A percentile compares a stretch with the other conserved stretches of the same genome.
Evolutionary conservation across 768 basidiomycete species (phyloP).

Genomic region (Lyophyllum decastes): DNA sequence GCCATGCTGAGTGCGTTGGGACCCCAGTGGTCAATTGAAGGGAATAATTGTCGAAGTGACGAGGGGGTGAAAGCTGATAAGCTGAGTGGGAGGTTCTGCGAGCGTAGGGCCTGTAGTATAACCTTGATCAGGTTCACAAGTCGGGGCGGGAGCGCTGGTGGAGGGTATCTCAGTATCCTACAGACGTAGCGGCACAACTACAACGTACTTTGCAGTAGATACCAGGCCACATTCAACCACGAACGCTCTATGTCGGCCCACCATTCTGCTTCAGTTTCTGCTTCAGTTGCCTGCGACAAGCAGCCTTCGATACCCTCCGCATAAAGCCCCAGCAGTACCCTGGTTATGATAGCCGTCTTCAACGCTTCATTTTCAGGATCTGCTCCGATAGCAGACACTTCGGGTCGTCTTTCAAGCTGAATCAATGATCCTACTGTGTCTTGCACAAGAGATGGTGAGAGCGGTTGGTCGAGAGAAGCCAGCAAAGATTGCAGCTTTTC

Average conservation of each 20-base stretch:
- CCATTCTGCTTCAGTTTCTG: slow-evolving; percentile 82
- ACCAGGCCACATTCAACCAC: slow-evolving; percentile 51
- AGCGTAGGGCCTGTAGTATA: slow-evolving; percentile 43
- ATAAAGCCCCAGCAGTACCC: slow-evolving; percentile 60
- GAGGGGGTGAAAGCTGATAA: slow-evolving; percentile 47
- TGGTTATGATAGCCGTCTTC: slow-evolving; percentile 45
- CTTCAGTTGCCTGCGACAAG: slow-evolving; percentile 64
- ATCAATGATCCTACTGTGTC: slow-evolving; percentile 25
- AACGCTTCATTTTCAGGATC: slow-evolving; percentile 40
- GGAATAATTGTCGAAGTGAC: slow-evolving; percentile 50
- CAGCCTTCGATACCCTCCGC: slow-evolving; percentile 64
- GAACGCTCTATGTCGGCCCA: slow-evolving; percentile 78
- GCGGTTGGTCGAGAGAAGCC: slow-evolving; percentile 32
- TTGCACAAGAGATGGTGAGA: slow-evolving; percentile 25
- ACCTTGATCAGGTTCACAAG: slow-evolving; percentile 35
- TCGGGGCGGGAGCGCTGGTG: slow-evolving; percentile 47
- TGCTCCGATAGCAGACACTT: neutral
- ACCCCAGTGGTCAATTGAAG: slow-evolving; percentile 43
- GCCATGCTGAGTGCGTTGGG: slow-evolving; percentile 54
- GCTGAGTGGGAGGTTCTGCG: slow-evolving; percentile 46
- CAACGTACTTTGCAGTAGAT: slow-evolving; percentile 77
- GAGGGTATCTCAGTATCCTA: neutral
- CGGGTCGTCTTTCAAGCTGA: slow-evolving; percentile 24
- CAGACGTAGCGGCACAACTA: neutral
- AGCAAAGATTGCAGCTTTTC: slow-evolving; percentile 39